Conservation (phyloP, 371 early-diverging fungal species). For the Apophysomyces variabilis region DNA sequence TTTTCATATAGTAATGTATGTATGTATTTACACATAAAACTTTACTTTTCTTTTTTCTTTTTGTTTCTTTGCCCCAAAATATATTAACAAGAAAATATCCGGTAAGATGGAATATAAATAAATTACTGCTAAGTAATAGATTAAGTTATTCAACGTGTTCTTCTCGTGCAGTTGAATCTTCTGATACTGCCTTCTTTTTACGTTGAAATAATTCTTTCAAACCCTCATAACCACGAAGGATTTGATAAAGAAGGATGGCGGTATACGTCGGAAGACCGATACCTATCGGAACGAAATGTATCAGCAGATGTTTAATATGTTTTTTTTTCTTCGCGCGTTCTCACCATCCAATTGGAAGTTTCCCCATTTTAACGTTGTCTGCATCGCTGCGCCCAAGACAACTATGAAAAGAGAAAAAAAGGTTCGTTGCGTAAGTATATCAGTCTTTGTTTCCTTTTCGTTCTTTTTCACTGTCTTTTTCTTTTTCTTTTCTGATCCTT, state of each 20-base stretch:
- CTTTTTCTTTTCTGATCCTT: too few species aligned
- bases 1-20: background rate
- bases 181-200: background rate
- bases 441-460: slow-evolving; percentile 7
- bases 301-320: background rate
- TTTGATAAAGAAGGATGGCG: slow-evolving; percentile 25
- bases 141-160: background rate
- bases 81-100: too few species aligned
- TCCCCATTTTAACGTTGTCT: slow-evolving; percentile 44
- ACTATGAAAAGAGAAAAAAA: slow-evolving; percentile 19
- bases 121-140: too few species aligned
- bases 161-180: background rate
- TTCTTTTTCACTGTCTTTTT: slow-evolving; percentile 11
- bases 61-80: too few species aligned
- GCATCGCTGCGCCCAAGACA: slow-evolving; percentile 52
- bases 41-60: too few species aligned
- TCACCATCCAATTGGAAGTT: slow-evolving; percentile 50
- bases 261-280: slow-evolving; percentile 24
- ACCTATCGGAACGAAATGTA: background rate
- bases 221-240: slow-evolving; percentile 28
- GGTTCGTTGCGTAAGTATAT: slow-evolving; percentile 13
- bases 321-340: background rate
- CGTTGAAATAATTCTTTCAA: slow-evolving; percentile 13
- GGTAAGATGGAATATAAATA: too few species aligned
- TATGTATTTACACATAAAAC: too few species aligned